Evolutionary conservation across 169 alveolate species (phyloP).

Genomic region (Eimeria brunetti): DNA sequence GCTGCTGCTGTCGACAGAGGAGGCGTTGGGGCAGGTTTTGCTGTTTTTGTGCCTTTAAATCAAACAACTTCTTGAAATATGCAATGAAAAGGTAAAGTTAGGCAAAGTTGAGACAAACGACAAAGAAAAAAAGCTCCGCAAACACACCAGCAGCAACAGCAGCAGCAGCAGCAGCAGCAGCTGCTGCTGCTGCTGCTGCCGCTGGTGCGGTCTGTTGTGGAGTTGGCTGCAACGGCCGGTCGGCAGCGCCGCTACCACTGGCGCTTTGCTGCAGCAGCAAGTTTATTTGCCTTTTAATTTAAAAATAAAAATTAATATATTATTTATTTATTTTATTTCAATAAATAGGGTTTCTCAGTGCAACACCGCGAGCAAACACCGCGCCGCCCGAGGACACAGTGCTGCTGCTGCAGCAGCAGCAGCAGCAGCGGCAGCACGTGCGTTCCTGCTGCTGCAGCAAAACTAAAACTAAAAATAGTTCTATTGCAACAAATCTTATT

Average conservation of each 20-base stretch:
- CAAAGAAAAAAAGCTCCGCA: background rate
- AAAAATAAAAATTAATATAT: no score
- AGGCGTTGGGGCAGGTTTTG: no score
- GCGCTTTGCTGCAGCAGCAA: background rate
- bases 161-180: background rate
- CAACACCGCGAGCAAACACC: no score
- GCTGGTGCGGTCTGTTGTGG: constrained; percentile 14
- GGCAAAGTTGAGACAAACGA: background rate
- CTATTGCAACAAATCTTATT: no score
- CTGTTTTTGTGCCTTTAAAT: background rate
- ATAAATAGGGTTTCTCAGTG: background rate
- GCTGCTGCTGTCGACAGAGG: background rate
- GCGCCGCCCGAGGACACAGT: no score
- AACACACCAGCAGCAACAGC: background rate
- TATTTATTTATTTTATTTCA: no score
- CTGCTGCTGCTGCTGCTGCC: constrained; percentile 10
- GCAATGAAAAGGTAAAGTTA: background rate
- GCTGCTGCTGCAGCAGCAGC: constrained; percentile 3
- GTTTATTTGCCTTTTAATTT: background rate
- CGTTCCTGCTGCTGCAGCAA: no score
- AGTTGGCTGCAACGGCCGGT: constrained; percentile 3
- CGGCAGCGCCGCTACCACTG: background rate
- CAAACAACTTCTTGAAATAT: background rate
- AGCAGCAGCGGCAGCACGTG: no score
- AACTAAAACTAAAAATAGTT: no score